Conservation (phyloP, 148 eudicot genomes). For the Oxyria digyna region DNA sequence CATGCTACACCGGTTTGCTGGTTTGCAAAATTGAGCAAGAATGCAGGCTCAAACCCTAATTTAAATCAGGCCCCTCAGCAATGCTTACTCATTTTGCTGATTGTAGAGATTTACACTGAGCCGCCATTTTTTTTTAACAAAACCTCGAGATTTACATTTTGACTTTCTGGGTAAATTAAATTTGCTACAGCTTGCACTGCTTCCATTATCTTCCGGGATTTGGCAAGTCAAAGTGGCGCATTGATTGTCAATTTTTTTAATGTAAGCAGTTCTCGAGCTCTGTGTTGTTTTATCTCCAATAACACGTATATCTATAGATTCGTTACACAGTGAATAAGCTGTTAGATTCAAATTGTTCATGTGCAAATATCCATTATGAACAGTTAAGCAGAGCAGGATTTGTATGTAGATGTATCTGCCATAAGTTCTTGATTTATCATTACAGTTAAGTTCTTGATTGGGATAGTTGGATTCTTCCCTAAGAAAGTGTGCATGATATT, state of each 20-base stretch:
- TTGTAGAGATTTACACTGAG: slow-evolving; percentile 16
- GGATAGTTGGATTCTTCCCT: background rate
- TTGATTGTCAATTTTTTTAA: background rate
- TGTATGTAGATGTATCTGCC: background rate
- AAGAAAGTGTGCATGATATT: slow-evolving; percentile 19
- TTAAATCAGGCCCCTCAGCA: slow-evolving; percentile 43
- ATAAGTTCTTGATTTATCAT: background rate
- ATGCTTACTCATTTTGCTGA: slow-evolving; percentile 62
- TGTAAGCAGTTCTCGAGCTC: background rate
- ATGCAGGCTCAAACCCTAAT: slow-evolving; percentile 36
- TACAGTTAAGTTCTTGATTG: background rate
- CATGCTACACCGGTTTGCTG: slow-evolving; percentile 63
- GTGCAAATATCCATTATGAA: background rate
- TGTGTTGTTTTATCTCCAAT: background rate
- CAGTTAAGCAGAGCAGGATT: background rate
- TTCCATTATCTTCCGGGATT: background rate
- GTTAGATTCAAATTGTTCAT: background rate
- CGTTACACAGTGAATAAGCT: background rate
- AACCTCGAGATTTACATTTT: background rate
- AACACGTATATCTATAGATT: background rate
- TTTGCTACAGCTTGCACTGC: no score
- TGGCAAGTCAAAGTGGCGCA: background rate
- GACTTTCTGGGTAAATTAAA: background rate
- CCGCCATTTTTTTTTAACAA: background rate
- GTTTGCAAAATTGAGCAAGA: slow-evolving; percentile 52